These are phyloP conservation scores for Aureobasidium sp. DNA, from an alignment of 2,329 filamentous ascomycete genomes.

Conservation along the genomic window DNA sequence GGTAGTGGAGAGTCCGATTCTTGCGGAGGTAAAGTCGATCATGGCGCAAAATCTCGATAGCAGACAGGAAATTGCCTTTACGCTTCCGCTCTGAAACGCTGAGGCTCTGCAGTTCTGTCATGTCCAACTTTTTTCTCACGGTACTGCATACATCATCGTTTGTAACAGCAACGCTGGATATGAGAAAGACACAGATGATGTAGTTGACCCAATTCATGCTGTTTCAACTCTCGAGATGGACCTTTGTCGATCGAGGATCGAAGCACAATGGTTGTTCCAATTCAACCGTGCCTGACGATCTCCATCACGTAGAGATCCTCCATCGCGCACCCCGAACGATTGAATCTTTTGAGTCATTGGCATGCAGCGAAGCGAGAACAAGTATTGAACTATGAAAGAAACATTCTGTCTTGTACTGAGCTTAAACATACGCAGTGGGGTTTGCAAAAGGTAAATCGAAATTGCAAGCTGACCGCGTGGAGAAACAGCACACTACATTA, in stretches of 20 bases:
- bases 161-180: neutral
- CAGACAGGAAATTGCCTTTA: neutral
- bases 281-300: conserved; percentile 4
- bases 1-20: neutral
- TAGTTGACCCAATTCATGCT: neutral
- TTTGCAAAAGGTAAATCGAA: neutral
- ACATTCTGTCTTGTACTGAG: neutral
- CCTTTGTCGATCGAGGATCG: neutral
- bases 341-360: neutral
- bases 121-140: neutral
- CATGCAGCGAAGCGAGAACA: neutral
- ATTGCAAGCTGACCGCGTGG: neutral
- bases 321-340: neutral
- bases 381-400: neutral
- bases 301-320: neutral
- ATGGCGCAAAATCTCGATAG: neutral
- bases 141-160: conserved; percentile 2
- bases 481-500: neutral
- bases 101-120: conserved; percentile 2
- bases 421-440: neutral
- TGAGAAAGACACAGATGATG: neutral
- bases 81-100: neutral
- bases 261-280: neutral
- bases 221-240: neutral
- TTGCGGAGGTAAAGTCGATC: neutral